Conservation (phyloP, 495 filamentous ascomycete genomes). For the Hyaloscypha finlandica region DNA sequence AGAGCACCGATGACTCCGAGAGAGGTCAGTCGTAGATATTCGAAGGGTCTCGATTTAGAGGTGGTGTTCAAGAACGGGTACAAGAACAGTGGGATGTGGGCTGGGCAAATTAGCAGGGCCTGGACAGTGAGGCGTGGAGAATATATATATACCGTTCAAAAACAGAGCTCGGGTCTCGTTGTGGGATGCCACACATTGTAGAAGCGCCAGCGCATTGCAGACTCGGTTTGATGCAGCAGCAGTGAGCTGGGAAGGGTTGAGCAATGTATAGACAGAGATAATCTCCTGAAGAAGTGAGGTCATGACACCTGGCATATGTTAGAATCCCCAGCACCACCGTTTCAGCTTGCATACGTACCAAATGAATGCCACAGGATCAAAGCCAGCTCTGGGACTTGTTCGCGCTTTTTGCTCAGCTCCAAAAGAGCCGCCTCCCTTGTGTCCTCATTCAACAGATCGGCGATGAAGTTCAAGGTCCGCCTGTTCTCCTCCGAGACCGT, state of each 20-base stretch:
- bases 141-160: constrained; percentile 69
- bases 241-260: constrained; percentile 96
- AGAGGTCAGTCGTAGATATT: constrained; percentile 96
- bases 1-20: constrained; percentile 97
- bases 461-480: constrained; percentile 88
- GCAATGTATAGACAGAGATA: constrained; percentile 94
- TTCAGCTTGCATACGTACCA: constrained; percentile 58
- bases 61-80: constrained; percentile 99
- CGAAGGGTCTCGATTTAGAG: constrained; percentile 96
- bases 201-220: constrained; percentile 93
- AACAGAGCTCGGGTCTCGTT: constrained; percentile 94
- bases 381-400: constrained; percentile 95
- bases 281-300: constrained; percentile 97
- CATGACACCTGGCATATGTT: constrained; percentile 79
- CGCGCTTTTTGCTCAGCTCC: constrained; percentile 97
- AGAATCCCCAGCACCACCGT: constrained; percentile 27
- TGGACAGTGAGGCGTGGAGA: constrained; percentile 9
- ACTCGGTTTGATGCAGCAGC: constrained; percentile 96
- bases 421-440: constrained; percentile 89
- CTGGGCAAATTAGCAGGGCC: constrained; percentile 46
- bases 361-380: constrained; percentile 99
- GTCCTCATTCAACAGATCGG: constrained; percentile 84
- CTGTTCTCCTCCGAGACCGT: constrained; percentile 89
- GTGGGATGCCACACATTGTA: constrained; percentile 97
- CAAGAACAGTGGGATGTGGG: constrained; percentile 97